Conservation (phyloP, 441 rosid genomes). For the Euphorbia schlechtendalii region DNA sequence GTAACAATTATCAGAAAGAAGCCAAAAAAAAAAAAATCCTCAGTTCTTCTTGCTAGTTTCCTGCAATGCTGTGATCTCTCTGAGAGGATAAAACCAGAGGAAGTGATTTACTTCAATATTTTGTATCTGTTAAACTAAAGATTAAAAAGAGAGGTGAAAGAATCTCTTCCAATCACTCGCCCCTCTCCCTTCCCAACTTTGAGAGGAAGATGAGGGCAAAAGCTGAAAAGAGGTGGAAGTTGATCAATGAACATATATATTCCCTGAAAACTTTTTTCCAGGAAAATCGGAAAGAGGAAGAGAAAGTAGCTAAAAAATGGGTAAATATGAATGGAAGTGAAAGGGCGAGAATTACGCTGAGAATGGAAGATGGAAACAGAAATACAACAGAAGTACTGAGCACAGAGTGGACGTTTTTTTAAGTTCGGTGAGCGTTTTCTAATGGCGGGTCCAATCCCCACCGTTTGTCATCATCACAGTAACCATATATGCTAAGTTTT, state of each 20-base stretch:
- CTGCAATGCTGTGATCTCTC: too few species aligned
- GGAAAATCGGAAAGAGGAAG: not conserved
- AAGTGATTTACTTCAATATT: not conserved
- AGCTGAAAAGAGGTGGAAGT: slow-evolving; percentile 1
- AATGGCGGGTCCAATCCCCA: slow-evolving; percentile 4
- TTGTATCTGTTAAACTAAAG: slow-evolving; percentile 5
- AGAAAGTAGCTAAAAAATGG: not conserved
- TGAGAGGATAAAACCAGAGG: too few species aligned
- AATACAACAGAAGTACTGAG: slow-evolving; percentile 3
- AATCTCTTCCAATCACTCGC: slow-evolving; percentile 1
- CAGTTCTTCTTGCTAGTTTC: not conserved
- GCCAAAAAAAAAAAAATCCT: not conserved
- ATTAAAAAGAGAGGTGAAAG: not conserved
- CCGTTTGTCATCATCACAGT: not conserved
- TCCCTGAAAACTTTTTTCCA: not conserved
- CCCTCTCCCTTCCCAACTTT: slow-evolving; percentile 12
- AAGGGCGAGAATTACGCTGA: slow-evolving; percentile 13
- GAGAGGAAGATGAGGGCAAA: slow-evolving; percentile 16
- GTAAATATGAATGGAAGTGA: slow-evolving; percentile 4
- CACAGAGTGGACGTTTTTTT: slow-evolving; percentile 2
- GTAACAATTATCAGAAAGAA: slow-evolving; percentile 2
- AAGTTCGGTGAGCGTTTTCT: not conserved
- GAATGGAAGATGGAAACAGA: slow-evolving; percentile 1
- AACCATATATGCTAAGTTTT: not conserved
- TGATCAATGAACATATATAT: not conserved